Conservation (phyloP, 306 rosid species). For the Cyclanthera cordifolia region DNA sequence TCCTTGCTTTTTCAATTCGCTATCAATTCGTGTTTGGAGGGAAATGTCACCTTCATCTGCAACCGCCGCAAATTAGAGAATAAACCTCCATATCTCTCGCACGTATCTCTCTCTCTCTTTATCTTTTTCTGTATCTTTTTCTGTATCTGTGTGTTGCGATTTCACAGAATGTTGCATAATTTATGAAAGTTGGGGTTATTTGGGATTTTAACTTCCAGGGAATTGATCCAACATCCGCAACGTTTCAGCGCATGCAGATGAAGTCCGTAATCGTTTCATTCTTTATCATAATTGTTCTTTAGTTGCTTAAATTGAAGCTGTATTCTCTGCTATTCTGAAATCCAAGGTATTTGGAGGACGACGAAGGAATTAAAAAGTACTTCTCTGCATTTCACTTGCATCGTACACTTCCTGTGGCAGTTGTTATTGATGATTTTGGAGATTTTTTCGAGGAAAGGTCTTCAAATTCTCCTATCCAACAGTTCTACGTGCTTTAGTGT, state of each 20-base stretch:
- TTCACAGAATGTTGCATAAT: not conserved
- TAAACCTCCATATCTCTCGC: constrained; percentile 85
- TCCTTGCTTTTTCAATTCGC: constrained; percentile 80
- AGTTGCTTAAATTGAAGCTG: not conserved
- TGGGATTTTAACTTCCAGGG: constrained; percentile 35
- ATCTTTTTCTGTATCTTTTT: not conserved
- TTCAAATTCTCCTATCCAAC: not conserved
- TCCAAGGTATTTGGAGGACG: constrained; percentile 60
- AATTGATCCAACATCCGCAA: constrained; percentile 44
- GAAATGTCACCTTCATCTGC: constrained; percentile 57
- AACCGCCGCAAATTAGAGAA: constrained; percentile 39
- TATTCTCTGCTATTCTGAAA: not conserved
- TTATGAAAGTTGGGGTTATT: not conserved
- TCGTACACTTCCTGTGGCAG: constrained; percentile 49
- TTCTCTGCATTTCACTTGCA: constrained; percentile 80
- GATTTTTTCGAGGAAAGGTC: constrained; percentile 65
- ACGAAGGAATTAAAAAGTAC: constrained; percentile 62
- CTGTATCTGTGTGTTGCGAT: not conserved
- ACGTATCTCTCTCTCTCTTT: constrained; percentile 25
- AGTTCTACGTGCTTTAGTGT: not conserved
- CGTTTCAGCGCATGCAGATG: constrained; percentile 58
- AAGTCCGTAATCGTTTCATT: constrained; percentile 33
- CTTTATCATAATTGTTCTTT: not conserved
- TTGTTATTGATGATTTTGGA: constrained; percentile 71
- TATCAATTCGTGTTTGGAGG: constrained; percentile 34